These are phyloP conservation scores for Hippophae gyantsensis DNA, from an alignment of 306 rosid genomes.

Conservation along the genomic window DNA sequence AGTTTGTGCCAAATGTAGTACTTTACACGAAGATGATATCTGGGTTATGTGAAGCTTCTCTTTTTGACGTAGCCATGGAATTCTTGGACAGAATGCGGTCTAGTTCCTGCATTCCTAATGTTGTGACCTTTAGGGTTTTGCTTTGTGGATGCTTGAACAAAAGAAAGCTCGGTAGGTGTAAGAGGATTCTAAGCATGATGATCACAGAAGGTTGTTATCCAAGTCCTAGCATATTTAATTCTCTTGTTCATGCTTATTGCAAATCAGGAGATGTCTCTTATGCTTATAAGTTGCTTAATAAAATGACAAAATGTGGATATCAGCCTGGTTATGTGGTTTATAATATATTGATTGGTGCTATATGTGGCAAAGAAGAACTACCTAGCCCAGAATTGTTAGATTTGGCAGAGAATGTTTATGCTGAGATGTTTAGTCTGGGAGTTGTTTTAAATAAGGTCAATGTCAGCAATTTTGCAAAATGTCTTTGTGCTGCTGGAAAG, in stretches of 20 bases:
- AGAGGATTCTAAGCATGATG: constrained; percentile 83
- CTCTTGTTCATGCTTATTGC: constrained; percentile 73
- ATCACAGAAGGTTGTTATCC: constrained; percentile 78
- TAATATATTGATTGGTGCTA: constrained; percentile 62
- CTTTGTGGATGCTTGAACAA: constrained; percentile 67
- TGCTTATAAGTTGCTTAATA: constrained; percentile 62
- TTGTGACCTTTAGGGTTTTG: constrained; percentile 49
- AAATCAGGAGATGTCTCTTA: constrained; percentile 52
- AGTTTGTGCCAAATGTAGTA: constrained; percentile 41
- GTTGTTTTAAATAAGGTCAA: constrained; percentile 62
- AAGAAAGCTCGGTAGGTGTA: constrained; percentile 66
- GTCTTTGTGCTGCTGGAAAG: constrained; percentile 69
- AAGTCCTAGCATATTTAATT: constrained; percentile 54
- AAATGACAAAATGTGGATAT: constrained; percentile 55
- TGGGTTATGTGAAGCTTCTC: constrained; percentile 75
- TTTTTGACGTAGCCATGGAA: constrained; percentile 72
- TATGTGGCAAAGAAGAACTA: constrained; percentile 44
- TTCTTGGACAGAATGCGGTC: constrained; percentile 59
- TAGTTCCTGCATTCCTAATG: constrained; percentile 67
- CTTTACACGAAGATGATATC: constrained; percentile 70
- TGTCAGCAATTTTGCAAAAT: constrained; percentile 53
- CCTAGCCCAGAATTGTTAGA: constrained; percentile 46
- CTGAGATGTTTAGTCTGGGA: constrained; percentile 67
- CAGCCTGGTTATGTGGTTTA: constrained; percentile 64
- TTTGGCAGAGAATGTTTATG: constrained; percentile 66